Base-by-base conservation (phyloP, 2,329 filamentous ascomycete genomes). In the Cordyceps javanica region DNA sequence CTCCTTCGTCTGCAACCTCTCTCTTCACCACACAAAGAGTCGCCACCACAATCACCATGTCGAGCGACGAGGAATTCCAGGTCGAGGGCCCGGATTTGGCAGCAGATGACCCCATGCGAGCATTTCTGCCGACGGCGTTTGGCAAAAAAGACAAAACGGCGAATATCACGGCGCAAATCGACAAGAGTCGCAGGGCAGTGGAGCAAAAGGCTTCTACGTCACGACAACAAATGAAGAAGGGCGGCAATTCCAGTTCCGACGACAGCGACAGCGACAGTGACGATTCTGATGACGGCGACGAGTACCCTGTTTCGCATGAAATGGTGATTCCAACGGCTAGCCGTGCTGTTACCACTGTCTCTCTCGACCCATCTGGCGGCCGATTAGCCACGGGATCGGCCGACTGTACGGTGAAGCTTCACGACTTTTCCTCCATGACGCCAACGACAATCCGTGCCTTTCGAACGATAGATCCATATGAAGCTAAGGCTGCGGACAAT, bases 401-500 rank as follows among this genome's bases (percentile, higher is more conserved):
- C 60, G 94, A 99, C 72, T 95, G 91, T 71, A 90, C 85, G 1
- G 77, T 97, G 66, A 97, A 97, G 69, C 79, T 99, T 19, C 91
- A 97, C 74, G 93, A 99, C 70, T 96, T 99, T 70, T 86, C 92
- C 3, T 90, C 92, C 48, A 95, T 99, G 88, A 97, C 93, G 0
- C 91, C 92, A 2, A 94, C 91, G 5, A 97, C 94, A 0, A 82
- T 99, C 53, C 89, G 93, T 65, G 91, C 94, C 1, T 99, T 99
- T 80, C 91, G 91, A 68, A 92, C 87, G 9, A 80, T 97, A 49
- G 93, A 99, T 68, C 93, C 94, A 0, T 92, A 87, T 65, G 83
- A 86, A 53, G 83, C 85, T 28, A 96, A 95, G 69, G 62, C 67
- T 45, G 81, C 85, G 4, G 80, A 87, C 5, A 84, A 80, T 57